Evolutionary conservation across 345 rosid species (phyloP), one percentile per base, ranked within the genome.

Genomic region (Murraya paniculata): DNA sequence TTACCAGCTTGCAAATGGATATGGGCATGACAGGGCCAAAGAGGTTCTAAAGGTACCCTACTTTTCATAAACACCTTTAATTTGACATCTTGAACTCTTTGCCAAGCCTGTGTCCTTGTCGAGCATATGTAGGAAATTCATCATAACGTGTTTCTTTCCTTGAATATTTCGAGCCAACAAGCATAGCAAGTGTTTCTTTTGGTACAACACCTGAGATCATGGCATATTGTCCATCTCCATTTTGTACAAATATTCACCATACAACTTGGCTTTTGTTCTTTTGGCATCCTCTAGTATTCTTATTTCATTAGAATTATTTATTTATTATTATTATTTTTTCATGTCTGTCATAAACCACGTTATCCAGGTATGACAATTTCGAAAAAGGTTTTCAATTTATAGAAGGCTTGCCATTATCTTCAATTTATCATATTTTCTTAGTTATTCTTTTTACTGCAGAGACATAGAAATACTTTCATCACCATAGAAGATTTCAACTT

Each of bases 1-100:
- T 86, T 89, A 84, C 84, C 97, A 92, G 81, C 89, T 90, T 7
- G 89, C 90, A 53, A 92, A 92, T 59, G 97, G 92, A 66, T 89
- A 88, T 72, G 92, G 89, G 72, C 85, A 80, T 65, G 71, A 72
- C 22, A 84, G 81, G 64, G 97, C 94, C 28, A 92, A 87, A 76
- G 84, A 90, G 68, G 88, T 92, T 87, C 89, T 90, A 21, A 76
- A 89, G 92, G 97, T 90, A 79, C 71, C 65, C 64, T n/a, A 35
- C 53, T 21, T 24, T 27, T 24, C 21, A 4, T 24, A n/a, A 73
- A 13, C 50, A 57, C 55, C n/a, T 56, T 71, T 30, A 50, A 19
- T 62, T 30, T 64, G 22, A 64, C 41, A 59, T 25, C 68, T 39
- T 73, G 68, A 60, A 39, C 25, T 24, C 60, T 39, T 45, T 21